Percentiles rank a stretch among this genome's conserved stretches.
These are phyloP conservation scores for Penicillium sp. DNA, from an alignment of 2,329 filamentous ascomycete species.

Conservation along the genomic window DNA sequence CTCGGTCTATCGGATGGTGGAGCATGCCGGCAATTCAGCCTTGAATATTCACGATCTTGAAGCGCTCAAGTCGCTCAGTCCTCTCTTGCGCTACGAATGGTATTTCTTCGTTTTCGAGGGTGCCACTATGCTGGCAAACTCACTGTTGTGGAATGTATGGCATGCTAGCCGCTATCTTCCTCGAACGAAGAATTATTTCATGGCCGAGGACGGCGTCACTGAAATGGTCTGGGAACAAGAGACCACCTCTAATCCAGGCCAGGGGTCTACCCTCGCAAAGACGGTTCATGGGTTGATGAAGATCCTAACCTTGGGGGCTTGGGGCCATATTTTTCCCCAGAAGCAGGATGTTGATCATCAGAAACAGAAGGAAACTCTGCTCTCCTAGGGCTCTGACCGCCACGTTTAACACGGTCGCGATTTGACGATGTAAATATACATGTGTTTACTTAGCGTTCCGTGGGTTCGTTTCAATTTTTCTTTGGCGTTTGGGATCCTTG, in stretches of 20 bases:
- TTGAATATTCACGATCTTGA: conserved; percentile 42
- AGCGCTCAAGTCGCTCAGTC: conserved; percentile 39
- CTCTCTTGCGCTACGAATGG: conserved; percentile 61
- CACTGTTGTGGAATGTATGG: conserved; percentile 54
- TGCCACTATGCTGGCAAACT: conserved; percentile 57
- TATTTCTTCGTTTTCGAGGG: conserved; percentile 65
- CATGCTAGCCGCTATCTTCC: conserved; percentile 60
- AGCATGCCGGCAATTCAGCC: conserved; percentile 57
- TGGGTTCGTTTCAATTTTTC: too few relatives aligned
- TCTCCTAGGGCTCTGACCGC: background rate
- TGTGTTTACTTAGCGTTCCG: background rate
- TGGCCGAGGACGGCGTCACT: conserved; percentile 1
- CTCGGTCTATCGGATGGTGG: conserved; percentile 60
- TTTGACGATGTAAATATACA: background rate
- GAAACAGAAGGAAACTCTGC: background rate
- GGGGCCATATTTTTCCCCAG: background rate
- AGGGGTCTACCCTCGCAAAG: background rate
- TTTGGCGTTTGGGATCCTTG: too few relatives aligned
- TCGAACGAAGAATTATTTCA: conserved; percentile 1
- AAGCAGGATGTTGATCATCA: background rate
- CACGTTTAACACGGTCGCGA: background rate
- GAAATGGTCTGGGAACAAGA: background rate
- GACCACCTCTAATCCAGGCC: background rate
- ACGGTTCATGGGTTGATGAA: background rate
- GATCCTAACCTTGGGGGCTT: background rate